phyloP scores from a whole-genome alignment of 2,329 filamentous ascomycete species.

The Sporothrix pallida region DNA sequence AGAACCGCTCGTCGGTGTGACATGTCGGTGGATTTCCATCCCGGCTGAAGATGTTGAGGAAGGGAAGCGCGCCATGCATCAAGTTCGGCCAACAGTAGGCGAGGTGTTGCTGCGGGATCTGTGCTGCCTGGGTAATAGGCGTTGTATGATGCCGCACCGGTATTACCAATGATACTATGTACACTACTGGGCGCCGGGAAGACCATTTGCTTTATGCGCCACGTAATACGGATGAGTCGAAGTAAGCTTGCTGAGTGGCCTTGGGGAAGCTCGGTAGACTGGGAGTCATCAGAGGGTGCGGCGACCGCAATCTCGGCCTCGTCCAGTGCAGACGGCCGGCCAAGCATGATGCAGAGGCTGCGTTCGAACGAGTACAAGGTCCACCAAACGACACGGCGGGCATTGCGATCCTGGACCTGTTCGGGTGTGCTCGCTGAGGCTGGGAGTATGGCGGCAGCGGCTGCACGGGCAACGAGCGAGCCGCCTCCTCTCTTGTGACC shows the following conservation, averaged over 20 bases:
- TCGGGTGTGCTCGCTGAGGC: not conserved
- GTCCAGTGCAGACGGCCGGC: conserved; percentile 51
- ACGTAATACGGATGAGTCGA: conserved; percentile 34
- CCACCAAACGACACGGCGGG: conserved; percentile 46
- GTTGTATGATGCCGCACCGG: not conserved
- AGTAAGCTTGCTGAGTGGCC: conserved; percentile 30
- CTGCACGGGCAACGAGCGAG: not conserved
- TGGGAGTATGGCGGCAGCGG: not conserved
- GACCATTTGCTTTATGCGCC: conserved; percentile 36
- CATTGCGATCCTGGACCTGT: conserved; percentile 42
- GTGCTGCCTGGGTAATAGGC: not conserved
- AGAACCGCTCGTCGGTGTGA: conserved; percentile 49
- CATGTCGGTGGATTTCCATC: conserved; percentile 49
- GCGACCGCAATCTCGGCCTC: conserved; percentile 45
- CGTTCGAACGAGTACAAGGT: conserved; percentile 46
- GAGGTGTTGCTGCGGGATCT: conserved; percentile 23
- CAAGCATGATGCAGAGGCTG: conserved; percentile 49
- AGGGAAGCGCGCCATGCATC: conserved; percentile 43
- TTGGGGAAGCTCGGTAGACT: conserved; percentile 32
- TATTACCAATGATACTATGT: conserved; percentile 3
- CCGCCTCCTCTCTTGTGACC: not conserved
- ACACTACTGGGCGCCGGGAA: conserved; percentile 32
- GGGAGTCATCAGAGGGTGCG: conserved; percentile 43
- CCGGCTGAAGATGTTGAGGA: conserved; percentile 48
- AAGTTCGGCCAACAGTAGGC: conserved; percentile 44